Evolutionary conservation across 2,329 filamentous ascomycete genomes (phyloP).

Genomic region (Volutella citrinella): DNA sequence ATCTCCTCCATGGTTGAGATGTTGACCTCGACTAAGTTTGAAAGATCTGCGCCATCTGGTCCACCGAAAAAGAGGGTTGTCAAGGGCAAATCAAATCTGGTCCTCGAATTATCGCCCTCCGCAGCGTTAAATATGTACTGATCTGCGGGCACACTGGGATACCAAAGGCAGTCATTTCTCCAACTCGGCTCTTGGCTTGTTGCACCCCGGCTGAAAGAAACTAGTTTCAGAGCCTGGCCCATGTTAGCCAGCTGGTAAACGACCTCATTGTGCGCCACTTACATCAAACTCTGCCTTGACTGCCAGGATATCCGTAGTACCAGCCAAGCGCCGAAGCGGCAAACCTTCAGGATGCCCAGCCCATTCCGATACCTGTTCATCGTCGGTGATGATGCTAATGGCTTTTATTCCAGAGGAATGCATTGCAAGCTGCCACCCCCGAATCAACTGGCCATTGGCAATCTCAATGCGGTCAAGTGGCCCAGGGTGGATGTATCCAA

Average conservation of each 20-base stretch:
- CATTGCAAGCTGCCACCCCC: conserved; percentile 14
- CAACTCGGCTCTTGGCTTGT: not conserved
- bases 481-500: conserved; percentile 11
- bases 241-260: not conserved
- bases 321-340: conserved; percentile 9
- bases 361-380: conserved; percentile 8
- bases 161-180: conserved; percentile 12
- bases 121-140: conserved; percentile 7
- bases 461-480: not conserved
- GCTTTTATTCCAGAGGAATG: conserved; percentile 7
- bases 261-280: not conserved
- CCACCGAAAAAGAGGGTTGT: conserved; percentile 10
- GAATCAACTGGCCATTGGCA: conserved; percentile 4
- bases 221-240: conserved; percentile 11
- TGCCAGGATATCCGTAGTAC: conserved; percentile 3
- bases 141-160: conserved; percentile 4
- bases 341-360: conserved; percentile 5
- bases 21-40: conserved; percentile 6
- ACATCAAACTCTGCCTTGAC: conserved; percentile 16
- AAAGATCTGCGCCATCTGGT: conserved; percentile 1
- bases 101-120: conserved; percentile 1
- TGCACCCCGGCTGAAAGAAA: conserved; percentile 6
- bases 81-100: conserved; percentile 4
- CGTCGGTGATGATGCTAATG: conserved; percentile 3
- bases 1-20: conserved; percentile 8